A percentile compares a stretch with the other conserved stretches of the same genome.
Evolutionary conservation across 208 protist genomes (phyloP).

Genomic region (Crithidia thermophila): DNA sequence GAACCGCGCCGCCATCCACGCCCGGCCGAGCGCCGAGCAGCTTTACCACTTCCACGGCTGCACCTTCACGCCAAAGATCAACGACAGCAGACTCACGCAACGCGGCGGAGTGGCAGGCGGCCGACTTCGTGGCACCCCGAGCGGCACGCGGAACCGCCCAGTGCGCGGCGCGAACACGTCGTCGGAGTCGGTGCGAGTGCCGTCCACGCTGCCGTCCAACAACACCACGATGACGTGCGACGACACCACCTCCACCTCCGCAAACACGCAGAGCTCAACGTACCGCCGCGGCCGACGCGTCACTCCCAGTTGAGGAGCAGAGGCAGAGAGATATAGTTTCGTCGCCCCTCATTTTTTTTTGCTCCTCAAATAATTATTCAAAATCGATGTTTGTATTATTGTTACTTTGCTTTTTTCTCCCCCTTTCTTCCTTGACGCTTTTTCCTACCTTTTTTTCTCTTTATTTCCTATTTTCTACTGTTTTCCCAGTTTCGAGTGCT

Average conservation of each 20-base stretch:
- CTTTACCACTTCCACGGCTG: slow-evolving; percentile 23
- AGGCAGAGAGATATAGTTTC: neutral
- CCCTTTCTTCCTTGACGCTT: neutral
- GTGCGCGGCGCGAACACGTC: neutral
- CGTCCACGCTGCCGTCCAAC: neutral
- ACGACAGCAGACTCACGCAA: slow-evolving; percentile 6
- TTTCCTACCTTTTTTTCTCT: neutral
- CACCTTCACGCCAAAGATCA: slow-evolving; percentile 39
- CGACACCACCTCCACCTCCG: neutral
- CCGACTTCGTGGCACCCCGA: neutral
- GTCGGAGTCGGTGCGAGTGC: neutral
- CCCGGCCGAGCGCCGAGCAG: neutral
- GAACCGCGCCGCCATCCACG: slow-evolving; percentile 11
- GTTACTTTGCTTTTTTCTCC: neutral
- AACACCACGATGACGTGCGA: slow-evolving; percentile 4
- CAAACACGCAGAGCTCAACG: neutral
- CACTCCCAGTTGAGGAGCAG: neutral
- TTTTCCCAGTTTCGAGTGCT: too few species aligned
- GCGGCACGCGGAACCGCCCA: neutral
- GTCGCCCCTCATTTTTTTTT: neutral
- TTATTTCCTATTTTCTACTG: neutral
- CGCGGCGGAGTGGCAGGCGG: neutral
- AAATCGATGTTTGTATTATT: neutral
- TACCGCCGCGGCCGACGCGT: neutral
- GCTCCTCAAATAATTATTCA: neutral